Base-by-base conservation (phyloP, 192 early-diverging fungal species). In the Mortierella hygrophila region DNA sequence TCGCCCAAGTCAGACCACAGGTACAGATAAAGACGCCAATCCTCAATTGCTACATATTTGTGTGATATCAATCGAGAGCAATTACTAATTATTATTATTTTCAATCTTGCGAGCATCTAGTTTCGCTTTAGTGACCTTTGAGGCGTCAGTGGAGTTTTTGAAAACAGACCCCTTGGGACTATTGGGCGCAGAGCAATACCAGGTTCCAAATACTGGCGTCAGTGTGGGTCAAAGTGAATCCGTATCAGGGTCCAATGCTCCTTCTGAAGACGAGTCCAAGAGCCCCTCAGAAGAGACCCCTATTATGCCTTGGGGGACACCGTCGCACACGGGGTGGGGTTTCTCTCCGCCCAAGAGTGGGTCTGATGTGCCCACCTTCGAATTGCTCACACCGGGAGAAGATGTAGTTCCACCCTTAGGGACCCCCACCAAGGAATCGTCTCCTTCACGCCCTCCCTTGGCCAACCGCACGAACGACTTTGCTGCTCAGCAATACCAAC, bases 121-220 rank as follows among this genome's bases (percentile, higher is more conserved):
- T 23, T 92, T 92, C 76, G 91, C 89, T 0, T 44, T 92, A 23
- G 88, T 85, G n/a, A 92, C 91, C 6, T 79, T 92, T 74, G 88
- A 88, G 49, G 81, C 91, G 1, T 81, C 91, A 3, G 78, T 90
- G 49, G 87, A 89, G 44, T 92, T 89, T 75, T 75, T 92, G n/a
- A 91, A 90, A 69, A 78, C 84, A 1, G 91, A 92, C 41, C 91
- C 91, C 8, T 54, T 92, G 40, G 80, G 82, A n/a, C 65, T 92
- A 2, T 37, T 87, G 5, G 87, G 81, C 21, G 55, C 79, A 0
- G 81, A 72, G 3, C 72, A 79, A 20, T 72, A 78, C 2, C 63
- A 74, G 7, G 32, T 75, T 2, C 83, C 78, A 13, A 72, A 71
- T 4, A 72, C 74, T 1, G 72, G 68, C 42, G 29, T 55, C 32